A percentile compares a stretch with the other conserved stretches of the same genome.
Evolutionary conservation across 768 basidiomycete genomes (phyloP).

Genomic region (Sarcomyxa edulis): DNA sequence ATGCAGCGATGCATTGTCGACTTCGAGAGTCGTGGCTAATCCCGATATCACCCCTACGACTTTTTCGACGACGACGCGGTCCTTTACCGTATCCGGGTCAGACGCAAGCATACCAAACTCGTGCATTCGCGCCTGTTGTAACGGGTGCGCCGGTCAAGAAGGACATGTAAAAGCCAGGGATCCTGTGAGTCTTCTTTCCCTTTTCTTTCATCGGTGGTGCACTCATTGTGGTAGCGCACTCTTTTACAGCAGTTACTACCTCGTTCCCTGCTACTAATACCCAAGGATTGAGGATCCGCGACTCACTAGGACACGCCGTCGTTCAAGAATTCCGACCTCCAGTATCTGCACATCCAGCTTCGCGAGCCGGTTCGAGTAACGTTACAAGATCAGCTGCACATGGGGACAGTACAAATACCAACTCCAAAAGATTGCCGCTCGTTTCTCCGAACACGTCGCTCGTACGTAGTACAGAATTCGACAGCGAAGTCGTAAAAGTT

Average conservation of each 20-base stretch:
- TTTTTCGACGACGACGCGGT: no score
- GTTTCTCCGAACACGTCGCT: slow-evolving; percentile 7
- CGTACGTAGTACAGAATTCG: slow-evolving; percentile 2
- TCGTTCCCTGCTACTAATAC: slow-evolving; percentile 46
- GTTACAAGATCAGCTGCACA: slow-evolving; percentile 4
- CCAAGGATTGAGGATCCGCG: slow-evolving; percentile 68
- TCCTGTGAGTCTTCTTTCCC: slow-evolving; percentile 3
- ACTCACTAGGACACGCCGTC: no score
- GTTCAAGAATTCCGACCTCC: no score
- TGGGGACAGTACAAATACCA: not conserved
- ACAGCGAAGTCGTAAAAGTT: slow-evolving; percentile 12
- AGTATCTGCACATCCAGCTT: no score
- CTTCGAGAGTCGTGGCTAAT: no score
- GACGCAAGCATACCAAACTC: slow-evolving; percentile 47
- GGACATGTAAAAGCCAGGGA: slow-evolving; percentile 33
- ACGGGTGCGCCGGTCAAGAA: slow-evolving; percentile 72
- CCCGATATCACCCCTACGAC: slow-evolving; percentile 4
- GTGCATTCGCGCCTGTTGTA: slow-evolving; percentile 69
- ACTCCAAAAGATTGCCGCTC: slow-evolving; percentile 9
- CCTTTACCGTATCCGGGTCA: slow-evolving; percentile 22
- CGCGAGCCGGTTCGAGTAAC: slow-evolving; percentile 7
- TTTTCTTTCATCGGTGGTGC: slow-evolving; percentile 8
- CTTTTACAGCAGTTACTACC: slow-evolving; percentile 12
- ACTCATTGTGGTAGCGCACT: not conserved
- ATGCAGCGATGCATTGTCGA: no score